These are phyloP conservation scores for Ogataea thermomethanolica DNA, from an alignment of 805 yeast genomes.

Conservation along the genomic window DNA sequence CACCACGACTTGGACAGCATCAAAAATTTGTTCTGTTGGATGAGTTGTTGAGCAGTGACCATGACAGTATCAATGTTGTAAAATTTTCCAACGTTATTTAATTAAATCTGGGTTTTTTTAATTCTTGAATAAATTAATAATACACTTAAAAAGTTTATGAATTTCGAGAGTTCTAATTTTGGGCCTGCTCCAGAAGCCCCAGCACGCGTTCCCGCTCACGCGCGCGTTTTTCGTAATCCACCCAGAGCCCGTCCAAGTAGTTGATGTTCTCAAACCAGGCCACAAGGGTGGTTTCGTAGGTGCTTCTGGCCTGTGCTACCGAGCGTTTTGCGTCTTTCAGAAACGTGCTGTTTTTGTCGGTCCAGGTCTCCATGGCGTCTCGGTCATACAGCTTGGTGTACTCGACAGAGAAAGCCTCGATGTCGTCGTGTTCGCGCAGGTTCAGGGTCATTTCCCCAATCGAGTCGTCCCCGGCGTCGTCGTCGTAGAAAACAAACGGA, in stretches of 20 bases:
- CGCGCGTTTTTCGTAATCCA: constrained; percentile 15
- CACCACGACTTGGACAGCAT: constrained; percentile 75
- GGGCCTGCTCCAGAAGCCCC: neutral
- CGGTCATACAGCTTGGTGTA: constrained; percentile 39
- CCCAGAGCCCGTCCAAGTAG: constrained; percentile 28
- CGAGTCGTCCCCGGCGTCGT: constrained; percentile 13
- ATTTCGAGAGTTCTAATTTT: no score
- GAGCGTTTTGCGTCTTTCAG: constrained; percentile 2
- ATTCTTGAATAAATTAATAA: neutral
- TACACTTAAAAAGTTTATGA: neutral
- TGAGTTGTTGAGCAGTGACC: constrained; percentile 42
- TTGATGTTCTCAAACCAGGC: constrained; percentile 28
- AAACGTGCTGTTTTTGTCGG: constrained; percentile 32
- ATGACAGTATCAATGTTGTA: neutral
- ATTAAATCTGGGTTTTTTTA: neutral
- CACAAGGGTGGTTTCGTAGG: constrained; percentile 22
- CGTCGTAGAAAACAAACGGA: constrained; percentile 53
- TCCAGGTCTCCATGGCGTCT: constrained; percentile 38
- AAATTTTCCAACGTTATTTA: no score
- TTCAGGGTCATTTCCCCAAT: constrained; percentile 36
- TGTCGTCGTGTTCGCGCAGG: constrained; percentile 47
- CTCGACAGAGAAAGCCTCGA: constrained; percentile 48
- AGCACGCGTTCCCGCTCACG: constrained; percentile 3
- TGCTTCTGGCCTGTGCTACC: neutral
- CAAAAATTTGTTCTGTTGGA: constrained; percentile 45